phyloP scores from a whole-genome alignment of 2,329 filamentous ascomycete species.

The Colletotrichum theobromicola region DNA sequence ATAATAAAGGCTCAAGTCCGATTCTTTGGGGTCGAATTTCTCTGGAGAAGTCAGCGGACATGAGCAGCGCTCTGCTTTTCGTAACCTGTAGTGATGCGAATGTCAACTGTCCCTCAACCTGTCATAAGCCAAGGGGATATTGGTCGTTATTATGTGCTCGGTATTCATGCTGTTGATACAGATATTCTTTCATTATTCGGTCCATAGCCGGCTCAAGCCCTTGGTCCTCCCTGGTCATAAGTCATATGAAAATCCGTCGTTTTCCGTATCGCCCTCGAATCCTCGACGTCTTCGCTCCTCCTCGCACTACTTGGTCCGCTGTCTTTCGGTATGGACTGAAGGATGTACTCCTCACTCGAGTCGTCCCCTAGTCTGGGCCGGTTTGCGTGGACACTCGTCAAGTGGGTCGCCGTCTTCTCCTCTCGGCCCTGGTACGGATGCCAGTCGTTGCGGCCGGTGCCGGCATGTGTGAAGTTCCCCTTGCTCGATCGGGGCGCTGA shows the following conservation, averaged over 20 bases:
- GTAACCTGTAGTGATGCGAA: not conserved
- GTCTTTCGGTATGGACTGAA: slow-evolving; percentile 26
- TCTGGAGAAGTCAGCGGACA: not conserved
- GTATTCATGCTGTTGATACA: not conserved
- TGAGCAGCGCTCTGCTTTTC: not conserved
- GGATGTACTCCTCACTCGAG: slow-evolving; percentile 39
- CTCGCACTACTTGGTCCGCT: not conserved
- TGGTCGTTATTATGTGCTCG: not conserved
- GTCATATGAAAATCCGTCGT: slow-evolving; percentile 40
- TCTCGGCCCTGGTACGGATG: slow-evolving; percentile 35
- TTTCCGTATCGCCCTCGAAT: slow-evolving; percentile 35
- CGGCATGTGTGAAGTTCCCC: slow-evolving; percentile 17
- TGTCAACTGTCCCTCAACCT: not conserved
- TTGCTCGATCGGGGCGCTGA: not conserved
- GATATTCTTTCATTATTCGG: not conserved
- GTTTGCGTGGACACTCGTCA: slow-evolving; percentile 28
- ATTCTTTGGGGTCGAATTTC: not conserved
- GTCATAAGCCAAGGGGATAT: not conserved
- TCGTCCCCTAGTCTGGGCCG: slow-evolving; percentile 24
- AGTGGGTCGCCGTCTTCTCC: slow-evolving; percentile 29
- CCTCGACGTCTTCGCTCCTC: slow-evolving; percentile 15
- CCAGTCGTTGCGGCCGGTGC: slow-evolving; percentile 33
- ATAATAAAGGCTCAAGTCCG: not conserved
- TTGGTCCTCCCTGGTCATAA: slow-evolving; percentile 28
- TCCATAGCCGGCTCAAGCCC: not conserved